These are phyloP conservation scores for Plectosphaerella sp. DNA, from an alignment of 2,329 filamentous ascomycete genomes.

Conservation along the genomic window DNA sequence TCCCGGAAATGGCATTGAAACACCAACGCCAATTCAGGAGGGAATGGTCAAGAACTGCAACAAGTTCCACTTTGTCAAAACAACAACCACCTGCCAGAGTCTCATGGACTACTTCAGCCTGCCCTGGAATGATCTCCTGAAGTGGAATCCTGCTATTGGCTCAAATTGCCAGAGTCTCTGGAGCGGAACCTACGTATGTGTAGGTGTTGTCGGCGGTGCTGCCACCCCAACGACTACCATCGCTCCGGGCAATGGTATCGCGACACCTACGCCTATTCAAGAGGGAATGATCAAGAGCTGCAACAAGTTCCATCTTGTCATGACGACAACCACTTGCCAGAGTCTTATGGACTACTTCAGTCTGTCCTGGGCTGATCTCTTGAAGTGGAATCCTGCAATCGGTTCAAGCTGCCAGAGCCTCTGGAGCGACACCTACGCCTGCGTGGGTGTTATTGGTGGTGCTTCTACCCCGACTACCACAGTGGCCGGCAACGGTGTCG, in stretches of 20 bases:
- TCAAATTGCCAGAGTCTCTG: no score
- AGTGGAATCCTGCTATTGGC: no score
- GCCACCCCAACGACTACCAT: no score
- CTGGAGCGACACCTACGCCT: constrained; percentile 6
- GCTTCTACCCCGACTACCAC: constrained; percentile 8
- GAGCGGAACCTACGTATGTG: no score
- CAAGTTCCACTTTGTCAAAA: constrained; percentile 10
- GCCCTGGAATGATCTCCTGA: no score
- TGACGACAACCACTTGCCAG: constrained; percentile 10
- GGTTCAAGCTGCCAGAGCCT: constrained; percentile 5
- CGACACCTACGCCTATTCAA: constrained; percentile 7
- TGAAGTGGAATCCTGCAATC: constrained; percentile 7
- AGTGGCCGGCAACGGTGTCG: constrained; percentile 9
- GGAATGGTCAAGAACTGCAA: constrained; percentile 13
- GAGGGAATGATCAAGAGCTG: constrained; percentile 7
- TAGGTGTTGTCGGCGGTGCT: no score
- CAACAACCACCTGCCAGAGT: no score
- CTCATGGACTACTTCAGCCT: no score
- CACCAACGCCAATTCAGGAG: no score
- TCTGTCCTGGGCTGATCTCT: no score
- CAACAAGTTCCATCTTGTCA: constrained; percentile 7
- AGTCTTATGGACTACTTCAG: no score
- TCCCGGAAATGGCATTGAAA: constrained; percentile 9
- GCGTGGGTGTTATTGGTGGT: constrained; percentile 4
- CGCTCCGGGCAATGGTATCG: no score